Conservation (phyloP, 1,284 basidiomycete species). For the Puccinia coronata region DNA sequence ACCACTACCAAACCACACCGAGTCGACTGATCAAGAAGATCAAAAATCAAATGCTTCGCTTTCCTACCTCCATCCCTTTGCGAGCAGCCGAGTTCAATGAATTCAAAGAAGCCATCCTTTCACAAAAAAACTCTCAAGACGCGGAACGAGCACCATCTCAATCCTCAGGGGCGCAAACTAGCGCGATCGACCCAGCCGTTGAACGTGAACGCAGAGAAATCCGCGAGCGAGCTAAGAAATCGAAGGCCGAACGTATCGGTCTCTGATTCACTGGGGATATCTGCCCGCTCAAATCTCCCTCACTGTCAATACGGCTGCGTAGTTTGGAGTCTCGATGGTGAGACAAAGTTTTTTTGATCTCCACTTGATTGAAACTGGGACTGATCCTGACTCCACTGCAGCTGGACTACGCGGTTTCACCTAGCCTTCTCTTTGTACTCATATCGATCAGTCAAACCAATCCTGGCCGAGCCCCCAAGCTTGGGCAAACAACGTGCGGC, state of each 20-base stretch:
- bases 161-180: not conserved
- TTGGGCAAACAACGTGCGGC: not conserved
- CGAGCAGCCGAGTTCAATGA: constrained; percentile 38
- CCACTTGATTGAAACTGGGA: not conserved
- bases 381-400: not conserved
- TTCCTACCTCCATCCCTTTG: constrained; percentile 31
- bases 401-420: not conserved
- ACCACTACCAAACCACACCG: too few species aligned
- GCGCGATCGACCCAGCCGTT: not conserved
- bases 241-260: constrained; percentile 40
- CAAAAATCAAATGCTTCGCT: too few species aligned
- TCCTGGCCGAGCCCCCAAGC: not conserved
- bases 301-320: not conserved
- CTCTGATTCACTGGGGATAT: not conserved
- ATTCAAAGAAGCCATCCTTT: constrained; percentile 36
- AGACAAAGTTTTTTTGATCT: not conserved
- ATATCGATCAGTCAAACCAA: not conserved
- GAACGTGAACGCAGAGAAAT: constrained; percentile 29
- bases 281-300: not conserved
- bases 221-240: constrained; percentile 23
- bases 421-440: not conserved
- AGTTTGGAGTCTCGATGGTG: not conserved
- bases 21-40: too few species aligned
- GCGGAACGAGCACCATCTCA: not conserved
- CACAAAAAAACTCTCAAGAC: constrained; percentile 15